Percentiles rank a stretch among this genome's conserved stretches.
These are phyloP conservation scores for Alternaria sp. DNA, from an alignment of 2,329 filamentous ascomycete species.

Conservation along the genomic window DNA sequence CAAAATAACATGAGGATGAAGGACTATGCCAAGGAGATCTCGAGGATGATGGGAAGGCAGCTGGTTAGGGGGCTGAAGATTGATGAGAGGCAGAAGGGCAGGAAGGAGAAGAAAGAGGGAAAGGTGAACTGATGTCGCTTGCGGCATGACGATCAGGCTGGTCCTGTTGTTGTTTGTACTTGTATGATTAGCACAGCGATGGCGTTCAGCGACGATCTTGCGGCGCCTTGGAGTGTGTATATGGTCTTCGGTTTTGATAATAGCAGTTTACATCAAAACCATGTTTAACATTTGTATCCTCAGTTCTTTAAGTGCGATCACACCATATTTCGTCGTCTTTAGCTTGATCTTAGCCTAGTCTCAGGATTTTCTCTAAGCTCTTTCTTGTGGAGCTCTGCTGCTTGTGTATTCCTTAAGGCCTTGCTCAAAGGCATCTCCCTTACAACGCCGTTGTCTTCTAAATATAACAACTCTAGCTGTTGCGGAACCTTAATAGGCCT, in stretches of 20 bases:
- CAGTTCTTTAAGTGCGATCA: background rate
- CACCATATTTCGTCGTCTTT: background rate
- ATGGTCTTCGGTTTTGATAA: background rate
- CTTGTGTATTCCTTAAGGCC: background rate
- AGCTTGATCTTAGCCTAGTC: background rate
- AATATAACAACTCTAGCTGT: background rate
- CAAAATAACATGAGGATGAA: slow-evolving; percentile 29
- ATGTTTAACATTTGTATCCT: background rate
- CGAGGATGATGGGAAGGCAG: slow-evolving; percentile 39
- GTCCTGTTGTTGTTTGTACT: slow-evolving; percentile 1
- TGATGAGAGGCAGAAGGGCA: slow-evolving; percentile 17
- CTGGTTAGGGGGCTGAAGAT: slow-evolving; percentile 31
- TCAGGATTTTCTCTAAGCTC: background rate
- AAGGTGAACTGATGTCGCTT: background rate
- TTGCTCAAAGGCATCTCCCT: background rate
- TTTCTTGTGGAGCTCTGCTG: background rate
- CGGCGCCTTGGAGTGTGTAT: background rate
- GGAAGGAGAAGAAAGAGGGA: slow-evolving; percentile 1
- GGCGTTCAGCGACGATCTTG: slow-evolving; percentile 1
- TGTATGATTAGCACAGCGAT: slow-evolving; percentile 11
- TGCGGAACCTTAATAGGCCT: background rate
- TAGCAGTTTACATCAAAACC: background rate
- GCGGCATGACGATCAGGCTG: background rate
- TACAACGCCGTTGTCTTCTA: background rate
- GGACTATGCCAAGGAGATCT: slow-evolving; percentile 40